Conservation (phyloP, 306 rosid genomes). For the Sicyos baderoa region DNA sequence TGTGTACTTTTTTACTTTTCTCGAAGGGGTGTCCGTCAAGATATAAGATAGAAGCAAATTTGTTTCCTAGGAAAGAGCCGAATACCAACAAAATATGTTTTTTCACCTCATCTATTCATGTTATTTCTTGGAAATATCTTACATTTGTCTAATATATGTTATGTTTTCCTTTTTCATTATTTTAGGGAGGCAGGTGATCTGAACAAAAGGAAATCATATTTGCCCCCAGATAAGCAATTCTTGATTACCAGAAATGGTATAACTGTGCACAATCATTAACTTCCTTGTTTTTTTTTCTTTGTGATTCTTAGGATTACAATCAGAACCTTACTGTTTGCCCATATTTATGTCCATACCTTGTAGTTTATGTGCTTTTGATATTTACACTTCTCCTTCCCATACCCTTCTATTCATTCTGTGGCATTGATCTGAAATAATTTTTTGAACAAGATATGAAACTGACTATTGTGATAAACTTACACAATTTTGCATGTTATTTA, state of each 20-base stretch:
- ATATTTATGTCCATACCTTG: not conserved
- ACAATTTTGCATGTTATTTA: not conserved
- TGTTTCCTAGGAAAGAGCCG: no score
- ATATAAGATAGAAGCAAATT: no score
- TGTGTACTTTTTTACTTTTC: no score
- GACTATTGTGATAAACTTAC: not conserved
- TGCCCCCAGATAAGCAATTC: slow-evolving; percentile 79
- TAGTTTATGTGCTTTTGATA: not conserved
- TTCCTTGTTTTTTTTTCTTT: not conserved
- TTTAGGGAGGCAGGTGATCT: slow-evolving; percentile 92
- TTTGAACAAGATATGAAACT: no score
- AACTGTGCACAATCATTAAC: not conserved
- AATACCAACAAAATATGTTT: no score
- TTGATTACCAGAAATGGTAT: slow-evolving; percentile 88
- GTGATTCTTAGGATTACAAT: not conserved
- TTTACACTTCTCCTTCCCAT: not conserved
- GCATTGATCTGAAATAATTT: not conserved
- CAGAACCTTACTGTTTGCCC: not conserved
- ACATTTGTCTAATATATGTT: not conserved
- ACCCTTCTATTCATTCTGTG: not conserved
- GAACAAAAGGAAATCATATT: slow-evolving; percentile 76
- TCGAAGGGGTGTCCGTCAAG: no score
- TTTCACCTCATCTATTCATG: not conserved
- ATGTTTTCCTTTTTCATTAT: slow-evolving; percentile 16
- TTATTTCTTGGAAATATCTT: not conserved